phyloP scores from a whole-genome alignment of 2,329 filamentous ascomycete species.

The Microsporum canis region DNA sequence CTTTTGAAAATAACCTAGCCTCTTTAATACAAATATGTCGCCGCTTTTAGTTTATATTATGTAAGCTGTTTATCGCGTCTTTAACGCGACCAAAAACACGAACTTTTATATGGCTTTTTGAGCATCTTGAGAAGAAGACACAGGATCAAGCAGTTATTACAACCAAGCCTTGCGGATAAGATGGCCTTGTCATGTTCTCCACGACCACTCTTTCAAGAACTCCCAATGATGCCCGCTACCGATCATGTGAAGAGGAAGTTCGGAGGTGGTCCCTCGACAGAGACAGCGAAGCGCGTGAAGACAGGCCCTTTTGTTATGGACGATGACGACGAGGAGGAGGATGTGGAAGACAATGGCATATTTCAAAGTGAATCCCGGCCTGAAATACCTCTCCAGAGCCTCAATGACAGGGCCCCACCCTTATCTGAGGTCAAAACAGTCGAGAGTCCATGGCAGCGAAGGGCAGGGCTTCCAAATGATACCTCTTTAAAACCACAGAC shows the following conservation, averaged over 20 bases:
- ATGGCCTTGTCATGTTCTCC: constrained; percentile 10
- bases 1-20: constrained; percentile 2
- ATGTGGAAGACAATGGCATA: constrained; percentile 17
- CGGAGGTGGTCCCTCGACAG: constrained; percentile 10
- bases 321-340: constrained; percentile 30
- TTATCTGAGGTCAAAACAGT: neutral
- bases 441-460: neutral
- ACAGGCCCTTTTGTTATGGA: constrained; percentile 35
- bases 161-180: neutral
- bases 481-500: neutral
- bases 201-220: neutral
- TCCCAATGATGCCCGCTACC: neutral
- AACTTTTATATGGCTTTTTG: neutral
- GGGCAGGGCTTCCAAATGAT: neutral
- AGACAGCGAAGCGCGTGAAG: constrained; percentile 32
- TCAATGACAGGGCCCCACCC: neutral
- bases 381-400: neutral
- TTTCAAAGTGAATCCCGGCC: neutral
- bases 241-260: constrained; percentile 33
- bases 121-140: neutral
- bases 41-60: neutral
- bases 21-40: neutral
- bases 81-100: neutral
- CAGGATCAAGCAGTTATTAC: neutral
- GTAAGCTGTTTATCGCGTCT: neutral